These are phyloP conservation scores for Nigrograna mackinnonii DNA, from an alignment of 2,329 filamentous ascomycete species.

Conservation along the genomic window DNA sequence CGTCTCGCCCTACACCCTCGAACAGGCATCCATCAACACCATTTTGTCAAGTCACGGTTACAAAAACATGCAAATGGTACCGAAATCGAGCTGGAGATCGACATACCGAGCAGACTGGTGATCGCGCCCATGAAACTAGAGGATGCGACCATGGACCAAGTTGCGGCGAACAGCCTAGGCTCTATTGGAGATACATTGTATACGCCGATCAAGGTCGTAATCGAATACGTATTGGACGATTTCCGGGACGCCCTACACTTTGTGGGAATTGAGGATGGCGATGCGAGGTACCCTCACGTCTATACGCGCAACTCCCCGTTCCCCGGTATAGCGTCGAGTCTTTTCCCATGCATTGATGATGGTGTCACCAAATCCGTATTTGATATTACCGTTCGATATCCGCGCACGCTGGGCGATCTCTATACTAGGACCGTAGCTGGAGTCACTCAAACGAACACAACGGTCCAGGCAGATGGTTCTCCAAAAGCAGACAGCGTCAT, in stretches of 20 bases:
- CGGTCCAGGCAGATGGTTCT: slow-evolving; percentile 18
- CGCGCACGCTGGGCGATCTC: slow-evolving; percentile 82
- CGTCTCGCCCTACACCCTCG: slow-evolving; percentile 64
- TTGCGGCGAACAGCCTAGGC: slow-evolving; percentile 20
- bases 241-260: slow-evolving; percentile 90
- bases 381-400: slow-evolving; percentile 85
- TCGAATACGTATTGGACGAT: slow-evolving; percentile 77
- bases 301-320: slow-evolving; percentile 84
- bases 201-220: slow-evolving; percentile 64
- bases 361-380: slow-evolving; percentile 79
- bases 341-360: slow-evolving; percentile 94
- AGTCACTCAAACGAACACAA: slow-evolving; percentile 15
- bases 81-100: slow-evolving; percentile 62
- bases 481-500: slow-evolving; percentile 36
- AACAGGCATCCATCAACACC: slow-evolving; percentile 73
- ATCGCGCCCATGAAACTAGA: slow-evolving; percentile 64
- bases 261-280: slow-evolving; percentile 79
- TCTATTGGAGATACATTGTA: slow-evolving; percentile 46
- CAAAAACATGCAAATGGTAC: slow-evolving; percentile 58
- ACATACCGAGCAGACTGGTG: slow-evolving; percentile 62
- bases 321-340: slow-evolving; percentile 77
- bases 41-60: slow-evolving; percentile 72
- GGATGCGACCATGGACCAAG: slow-evolving; percentile 41
- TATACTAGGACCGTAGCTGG: slow-evolving; percentile 38
- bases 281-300: slow-evolving; percentile 84